Evolutionary conservation across 139 green algal species (phyloP), one percentile per base, ranked within the genome.

Genomic region (Medakamo hakoo): DNA sequence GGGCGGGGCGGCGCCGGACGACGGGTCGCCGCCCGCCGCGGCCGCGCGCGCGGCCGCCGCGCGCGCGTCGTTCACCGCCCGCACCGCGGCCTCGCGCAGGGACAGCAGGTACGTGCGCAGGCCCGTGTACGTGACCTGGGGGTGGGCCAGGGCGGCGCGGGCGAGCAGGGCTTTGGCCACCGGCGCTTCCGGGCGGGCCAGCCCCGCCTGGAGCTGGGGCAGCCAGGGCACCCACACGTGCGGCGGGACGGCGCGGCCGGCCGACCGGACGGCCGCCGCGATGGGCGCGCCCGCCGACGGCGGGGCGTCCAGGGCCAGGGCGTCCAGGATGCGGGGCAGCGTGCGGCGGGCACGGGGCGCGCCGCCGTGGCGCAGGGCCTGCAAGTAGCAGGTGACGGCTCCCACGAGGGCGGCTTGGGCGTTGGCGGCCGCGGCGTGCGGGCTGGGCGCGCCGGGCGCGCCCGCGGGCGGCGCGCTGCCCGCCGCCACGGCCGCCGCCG

Each of bases 181-280:
- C 1, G 67, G 56, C 16, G 67, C 71, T 73, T 98, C 92, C 26
- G 80, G 78, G 3, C 87, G 75, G 63, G 90, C 82, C 64, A 98
- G 80, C 16, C 71, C 74, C 5, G 78, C 78, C 62, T 96, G 79
- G 63, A 98, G 82, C 81, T 98, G 91, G 0, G 87, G 87, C 9
- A 94, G 71, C 80, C 84, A 98, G 23, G 79, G 69, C 66, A 98
- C 80, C 92, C 92, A 98, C 59, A 94, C 81, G 82, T 84, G 93
- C n/a, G 69, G 57, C 0, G 91, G 88, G 22, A 96, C 59, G 40
- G 40, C 40, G 40, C 40, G 40, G 9, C 40, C 40, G 9, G 40
- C 40, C 9, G 9, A 9, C 9, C 40, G 40, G 9, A 52, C 40
- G 40, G 40, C 40, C 9, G 40, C 72, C 56, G 87, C 71, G 52